Evolutionary conservation across 441 rosid genomes (phyloP).

Genomic region (Daphne laureola): DNA sequence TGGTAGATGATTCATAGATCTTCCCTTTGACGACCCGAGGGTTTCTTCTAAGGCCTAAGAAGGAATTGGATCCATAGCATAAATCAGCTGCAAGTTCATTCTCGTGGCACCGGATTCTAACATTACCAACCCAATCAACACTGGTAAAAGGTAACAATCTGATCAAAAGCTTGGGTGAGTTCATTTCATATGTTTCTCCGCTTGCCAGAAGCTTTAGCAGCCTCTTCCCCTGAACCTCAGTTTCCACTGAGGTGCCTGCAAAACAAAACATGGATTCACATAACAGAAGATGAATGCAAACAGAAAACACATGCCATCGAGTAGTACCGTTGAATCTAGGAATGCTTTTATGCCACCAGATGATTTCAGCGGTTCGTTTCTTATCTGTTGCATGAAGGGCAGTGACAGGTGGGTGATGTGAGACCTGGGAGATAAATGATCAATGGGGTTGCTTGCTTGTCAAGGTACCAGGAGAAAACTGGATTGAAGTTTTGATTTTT

Average conservation of each 20-base stretch:
- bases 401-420: conserved; percentile 84
- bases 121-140: conserved; percentile 58
- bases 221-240: conserved; percentile 54
- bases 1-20: conserved; percentile 39
- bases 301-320: neutral
- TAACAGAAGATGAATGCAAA: neutral
- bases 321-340: conserved; percentile 63
- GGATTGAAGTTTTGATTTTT: no score
- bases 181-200: conserved; percentile 70
- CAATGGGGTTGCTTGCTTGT: no score
- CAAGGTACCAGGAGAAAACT: neutral
- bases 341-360: conserved; percentile 55
- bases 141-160: conserved; percentile 51
- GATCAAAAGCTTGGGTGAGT: conserved; percentile 52
- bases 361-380: conserved; percentile 45
- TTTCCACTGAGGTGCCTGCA: conserved; percentile 56
- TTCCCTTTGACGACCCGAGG: conserved; percentile 54
- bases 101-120: conserved; percentile 48
- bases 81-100: conserved; percentile 55
- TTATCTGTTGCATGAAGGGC: conserved; percentile 82
- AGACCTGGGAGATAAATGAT: conserved; percentile 33
- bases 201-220: conserved; percentile 43
- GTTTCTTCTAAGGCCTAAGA: conserved; percentile 32
- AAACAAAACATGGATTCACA: neutral
- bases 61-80: conserved; percentile 26